Base-by-base conservation (phyloP, 1,284 basidiomycete species). In the Dichomitus squalens region DNA sequence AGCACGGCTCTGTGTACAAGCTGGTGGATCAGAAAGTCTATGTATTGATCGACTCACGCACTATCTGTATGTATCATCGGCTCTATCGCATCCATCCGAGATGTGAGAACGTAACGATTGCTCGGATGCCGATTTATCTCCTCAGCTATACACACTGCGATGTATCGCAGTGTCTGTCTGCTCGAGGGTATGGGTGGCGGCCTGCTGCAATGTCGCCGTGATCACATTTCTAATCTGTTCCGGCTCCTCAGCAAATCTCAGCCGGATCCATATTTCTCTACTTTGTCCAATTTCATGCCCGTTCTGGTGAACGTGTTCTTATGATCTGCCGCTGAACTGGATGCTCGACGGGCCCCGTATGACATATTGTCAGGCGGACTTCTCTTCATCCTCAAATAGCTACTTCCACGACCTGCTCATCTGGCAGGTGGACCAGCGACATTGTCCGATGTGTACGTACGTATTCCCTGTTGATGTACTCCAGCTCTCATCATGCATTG, bases 31-130 rank as follows among this genome's bases (percentile, higher is more conserved):
- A 11, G 27, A 11, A 48, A 23, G n/a, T 18, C 20, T 16, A 21
- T 51, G 48, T 55, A 50, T 40, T 29, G 12, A 33, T 47, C 39
- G 33, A 34, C 7, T 40, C 21, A 21, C 29, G 18, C 35, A 21
- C 44, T 21, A 52, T 38, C 21, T 33, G 49, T 52, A 52, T 51
- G 49, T 52, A 51, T 46, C 41, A 38, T 21, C 43, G 29, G 20
- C 18, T 11, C 41, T 31, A 49, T 39, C 49, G 44, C 44, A 33
- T 20, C 44, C 44, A 29, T 47, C 20, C 31, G 23, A 34, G 20
- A 20, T 33, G 20, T 31, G 12, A 29, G 20, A 34, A 44, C 16
- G 27, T 27, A 7, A 29, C 41, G 27, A 43, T 25, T 27, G 14
- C 40, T 12, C 23, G 27, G 4, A 25, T 20, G 33, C 23, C 25